A percentile compares a stretch with the other conserved stretches of the same genome.
Conservation (phyloP, 2,329 filamentous ascomycete species). For the Cladorrhinum sp. region DNA sequence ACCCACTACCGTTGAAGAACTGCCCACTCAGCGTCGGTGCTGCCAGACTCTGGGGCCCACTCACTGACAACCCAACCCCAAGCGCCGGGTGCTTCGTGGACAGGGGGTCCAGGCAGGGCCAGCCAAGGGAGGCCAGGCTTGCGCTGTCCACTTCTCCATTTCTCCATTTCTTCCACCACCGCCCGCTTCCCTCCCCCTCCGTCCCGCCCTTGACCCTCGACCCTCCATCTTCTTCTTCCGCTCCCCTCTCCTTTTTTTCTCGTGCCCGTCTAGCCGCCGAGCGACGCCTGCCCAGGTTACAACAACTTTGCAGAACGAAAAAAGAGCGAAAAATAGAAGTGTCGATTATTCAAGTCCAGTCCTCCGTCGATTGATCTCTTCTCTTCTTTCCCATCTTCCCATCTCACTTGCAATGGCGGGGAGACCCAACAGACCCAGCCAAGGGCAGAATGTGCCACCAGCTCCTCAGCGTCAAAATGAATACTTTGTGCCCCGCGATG, state of each 20-base stretch:
- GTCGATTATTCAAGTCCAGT: not conserved
- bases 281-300: slow-evolving; percentile 7
- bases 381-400: slow-evolving; percentile 7
- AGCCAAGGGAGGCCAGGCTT: not conserved
- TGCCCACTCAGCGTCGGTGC: slow-evolving; percentile 17
- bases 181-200: slow-evolving; percentile 29
- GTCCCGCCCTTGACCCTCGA: slow-evolving; percentile 18
- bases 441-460: slow-evolving; percentile 36
- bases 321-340: not conserved
- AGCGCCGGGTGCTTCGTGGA: slow-evolving; percentile 22
- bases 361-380: no score
- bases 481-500: slow-evolving; percentile 76
- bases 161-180: slow-evolving; percentile 29
- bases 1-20: slow-evolving; percentile 27
- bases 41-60: slow-evolving; percentile 19
- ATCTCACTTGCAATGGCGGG: slow-evolving; percentile 37
- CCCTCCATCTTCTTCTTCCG: slow-evolving; percentile 27
- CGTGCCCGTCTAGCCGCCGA: slow-evolving; percentile 12
- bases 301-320: not conserved
- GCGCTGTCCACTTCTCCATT: slow-evolving; percentile 14
- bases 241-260: slow-evolving; percentile 27
- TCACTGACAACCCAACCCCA: slow-evolving; percentile 26
- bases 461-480: slow-evolving; percentile 62
- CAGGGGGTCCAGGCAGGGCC: not conserved
- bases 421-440: slow-evolving; percentile 36